Conservation (phyloP, 805 yeast species). For the Pichia pseudocactophila region DNA sequence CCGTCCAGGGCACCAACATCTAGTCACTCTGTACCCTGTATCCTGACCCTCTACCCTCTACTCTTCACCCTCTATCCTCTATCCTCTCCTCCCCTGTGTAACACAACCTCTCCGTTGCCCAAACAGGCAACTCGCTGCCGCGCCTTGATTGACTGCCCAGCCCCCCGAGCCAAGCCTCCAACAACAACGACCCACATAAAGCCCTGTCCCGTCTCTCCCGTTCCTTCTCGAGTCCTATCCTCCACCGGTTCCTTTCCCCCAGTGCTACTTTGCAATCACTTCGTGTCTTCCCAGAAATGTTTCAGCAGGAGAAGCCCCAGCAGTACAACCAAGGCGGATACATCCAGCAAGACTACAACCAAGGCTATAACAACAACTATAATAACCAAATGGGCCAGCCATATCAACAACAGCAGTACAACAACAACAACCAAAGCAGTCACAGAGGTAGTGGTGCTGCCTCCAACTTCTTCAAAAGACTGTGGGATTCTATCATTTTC, state of each 20-base stretch:
- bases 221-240: neutral
- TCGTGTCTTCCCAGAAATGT: neutral
- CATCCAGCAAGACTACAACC: conserved; percentile 5
- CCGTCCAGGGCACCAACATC: neutral
- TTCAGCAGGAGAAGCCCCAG: conserved; percentile 3
- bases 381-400: neutral
- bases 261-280: too few relatives aligned
- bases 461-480: conserved; percentile 58
- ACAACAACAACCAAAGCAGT: conserved; percentile 14
- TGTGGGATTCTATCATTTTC: conserved; percentile 88
- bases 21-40: neutral
- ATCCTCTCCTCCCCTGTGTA: too few relatives aligned
- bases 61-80: too few relatives aligned
- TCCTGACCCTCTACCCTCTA: too few relatives aligned
- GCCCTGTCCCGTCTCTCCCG: neutral
- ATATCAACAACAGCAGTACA: conserved; percentile 11
- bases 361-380: conserved; percentile 1
- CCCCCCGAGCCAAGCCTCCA: too few relatives aligned
- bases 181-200: too few relatives aligned
- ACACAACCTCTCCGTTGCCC: too few relatives aligned
- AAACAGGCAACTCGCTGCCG: too few relatives aligned
- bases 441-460: conserved; percentile 14
- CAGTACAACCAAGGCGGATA: conserved; percentile 2
- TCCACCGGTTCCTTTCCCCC: neutral
- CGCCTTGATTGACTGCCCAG: too few relatives aligned